These are phyloP conservation scores for Exidia glandulosa DNA, from an alignment of 768 basidiomycete genomes.

Conservation along the genomic window DNA sequence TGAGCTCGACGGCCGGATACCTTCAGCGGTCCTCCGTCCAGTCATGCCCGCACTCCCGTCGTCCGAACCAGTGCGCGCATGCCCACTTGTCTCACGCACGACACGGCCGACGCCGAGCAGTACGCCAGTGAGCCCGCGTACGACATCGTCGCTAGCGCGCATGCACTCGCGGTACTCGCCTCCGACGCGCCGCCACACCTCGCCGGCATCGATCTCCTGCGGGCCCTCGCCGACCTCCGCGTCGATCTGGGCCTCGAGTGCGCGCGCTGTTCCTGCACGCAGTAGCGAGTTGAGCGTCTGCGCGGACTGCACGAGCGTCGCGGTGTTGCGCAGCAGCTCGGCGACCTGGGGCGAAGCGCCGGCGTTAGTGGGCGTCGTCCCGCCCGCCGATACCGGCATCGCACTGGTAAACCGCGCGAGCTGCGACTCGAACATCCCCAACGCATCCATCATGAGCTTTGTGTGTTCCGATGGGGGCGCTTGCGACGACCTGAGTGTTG, in stretches of 20 bases:
- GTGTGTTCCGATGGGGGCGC: slow-evolving; percentile 40
- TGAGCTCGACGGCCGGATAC: neutral
- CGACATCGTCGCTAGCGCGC: slow-evolving; percentile 66
- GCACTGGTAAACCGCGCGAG: slow-evolving; percentile 40
- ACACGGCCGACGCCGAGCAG: slow-evolving; percentile 65
- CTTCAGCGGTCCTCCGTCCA: neutral
- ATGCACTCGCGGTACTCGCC: slow-evolving; percentile 63
- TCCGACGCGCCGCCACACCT: slow-evolving; percentile 59
- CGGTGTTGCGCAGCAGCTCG: slow-evolving; percentile 52
- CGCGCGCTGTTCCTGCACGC: slow-evolving; percentile 40
- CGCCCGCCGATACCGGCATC: slow-evolving; percentile 13
- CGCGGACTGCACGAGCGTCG: slow-evolving; percentile 51
- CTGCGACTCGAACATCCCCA: slow-evolving; percentile 59
- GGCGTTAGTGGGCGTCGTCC: slow-evolving; percentile 26
- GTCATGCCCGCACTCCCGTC: neutral
- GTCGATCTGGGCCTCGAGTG: slow-evolving; percentile 65
- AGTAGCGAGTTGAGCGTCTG: slow-evolving; percentile 56
- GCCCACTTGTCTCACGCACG: slow-evolving; percentile 35
- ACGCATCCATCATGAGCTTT: slow-evolving; percentile 56
- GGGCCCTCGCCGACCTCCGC: slow-evolving; percentile 49
- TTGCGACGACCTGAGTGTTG: slow-evolving; percentile 8
- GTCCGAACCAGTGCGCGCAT: neutral
- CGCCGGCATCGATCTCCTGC: slow-evolving; percentile 27
- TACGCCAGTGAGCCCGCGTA: slow-evolving; percentile 64
- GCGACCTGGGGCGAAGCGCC: slow-evolving; percentile 14